A percentile compares a stretch with the other conserved stretches of the same genome.
Conservation (phyloP, 2,329 filamentous ascomycete genomes). For the Pyrenophora seminiperda region DNA sequence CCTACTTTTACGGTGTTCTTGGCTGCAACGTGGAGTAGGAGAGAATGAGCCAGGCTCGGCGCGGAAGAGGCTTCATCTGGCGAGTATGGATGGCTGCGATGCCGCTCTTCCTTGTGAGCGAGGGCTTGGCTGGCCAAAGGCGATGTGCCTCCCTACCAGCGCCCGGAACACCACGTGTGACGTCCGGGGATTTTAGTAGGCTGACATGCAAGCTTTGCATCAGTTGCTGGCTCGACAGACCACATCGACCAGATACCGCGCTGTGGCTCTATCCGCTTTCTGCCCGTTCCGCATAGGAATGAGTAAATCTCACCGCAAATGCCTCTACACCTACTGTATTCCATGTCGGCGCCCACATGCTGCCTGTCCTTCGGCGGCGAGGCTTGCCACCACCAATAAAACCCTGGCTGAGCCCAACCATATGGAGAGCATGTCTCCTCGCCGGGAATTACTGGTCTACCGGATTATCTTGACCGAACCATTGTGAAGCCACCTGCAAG, state of each 20-base stretch:
- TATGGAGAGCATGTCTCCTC: conserved; percentile 7
- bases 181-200: conserved; percentile 14
- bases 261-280: background rate
- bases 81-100: conserved; percentile 17
- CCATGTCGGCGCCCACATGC: background rate
- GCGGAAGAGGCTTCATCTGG: conserved; percentile 23
- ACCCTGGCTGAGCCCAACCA: background rate
- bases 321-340: too few relatives aligned
- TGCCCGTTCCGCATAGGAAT: background rate
- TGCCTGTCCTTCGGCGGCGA: conserved; percentile 4
- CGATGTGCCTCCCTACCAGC: conserved; percentile 3
- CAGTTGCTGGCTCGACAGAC: conserved; percentile 11
- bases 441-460: conserved; percentile 2
- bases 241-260: conserved; percentile 5
- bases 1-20: background rate
- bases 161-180: conserved; percentile 13
- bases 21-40: conserved; percentile 18
- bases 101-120: conserved; percentile 17
- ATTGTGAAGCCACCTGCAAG: too few relatives aligned
- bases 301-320: conserved; percentile 21
- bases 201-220: background rate
- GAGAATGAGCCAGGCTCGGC: conserved; percentile 8
- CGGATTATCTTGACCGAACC: too few relatives aligned
- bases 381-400: background rate
- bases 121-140: conserved; percentile 14